Percentiles rank a stretch among this genome's conserved stretches.
phyloP scores from a whole-genome alignment of 257 asterid genomes.

The Capsicum chinense region DNA sequence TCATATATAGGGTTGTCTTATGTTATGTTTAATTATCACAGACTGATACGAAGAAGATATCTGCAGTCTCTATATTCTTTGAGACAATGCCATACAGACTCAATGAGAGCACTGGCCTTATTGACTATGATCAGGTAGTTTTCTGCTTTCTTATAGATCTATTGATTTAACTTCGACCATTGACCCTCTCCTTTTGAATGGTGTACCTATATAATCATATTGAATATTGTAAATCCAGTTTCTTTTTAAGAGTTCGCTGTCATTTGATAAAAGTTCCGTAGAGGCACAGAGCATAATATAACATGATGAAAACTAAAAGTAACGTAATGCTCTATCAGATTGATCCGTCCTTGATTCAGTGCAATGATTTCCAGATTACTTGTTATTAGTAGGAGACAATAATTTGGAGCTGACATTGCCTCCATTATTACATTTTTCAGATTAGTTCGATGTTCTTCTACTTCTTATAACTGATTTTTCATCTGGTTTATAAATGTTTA shows the following conservation, averaged over 20 bases:
- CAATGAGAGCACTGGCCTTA: conserved; percentile 87
- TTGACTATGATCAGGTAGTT: conserved; percentile 92
- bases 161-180: background rate
- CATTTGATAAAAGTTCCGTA: background rate
- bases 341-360: background rate
- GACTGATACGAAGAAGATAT: conserved; percentile 94
- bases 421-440: background rate
- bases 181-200: conserved; percentile 11
- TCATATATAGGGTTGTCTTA: background rate
- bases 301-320: background rate
- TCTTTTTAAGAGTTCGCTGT: background rate
- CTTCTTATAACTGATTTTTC: background rate
- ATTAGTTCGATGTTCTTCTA: conserved; percentile 20
- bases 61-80: conserved; percentile 94
- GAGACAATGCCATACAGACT: conserved; percentile 98
- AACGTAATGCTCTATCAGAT: conserved; percentile 1
- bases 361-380: background rate
- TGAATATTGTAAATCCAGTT: conserved; percentile 8
- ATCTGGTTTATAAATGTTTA: conserved; percentile 8
- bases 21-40: conserved; percentile 39
- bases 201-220: background rate
- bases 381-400: conserved; percentile 4
- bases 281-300: background rate
- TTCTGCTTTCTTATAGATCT: background rate
- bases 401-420: conserved; percentile 22